Evolutionary conservation across 1,139 yeast genomes (phyloP), one percentile per base, ranked within the genome.

Genomic region (Geotrichum klebahnii): DNA sequence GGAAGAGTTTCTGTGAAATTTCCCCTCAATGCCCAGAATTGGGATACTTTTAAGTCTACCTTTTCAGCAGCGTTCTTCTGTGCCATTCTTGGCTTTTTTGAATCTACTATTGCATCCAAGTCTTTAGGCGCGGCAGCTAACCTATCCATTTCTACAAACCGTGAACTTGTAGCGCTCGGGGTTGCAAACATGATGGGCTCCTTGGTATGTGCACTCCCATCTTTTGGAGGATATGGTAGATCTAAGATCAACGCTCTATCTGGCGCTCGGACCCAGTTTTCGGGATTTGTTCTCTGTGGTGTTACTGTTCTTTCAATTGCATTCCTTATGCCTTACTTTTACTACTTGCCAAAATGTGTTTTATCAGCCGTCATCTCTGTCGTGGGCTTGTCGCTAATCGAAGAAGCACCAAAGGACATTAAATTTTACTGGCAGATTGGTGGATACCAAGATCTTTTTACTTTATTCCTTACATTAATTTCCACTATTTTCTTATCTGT

Each of bases 191-290:
- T 89, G 1, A 69, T 77, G 3, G 82, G 84, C 1, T 78, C 88
- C 1, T 55, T 79, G 19, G 80, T 87, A 59, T 92, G 96, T 2
- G 86, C 92, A 0, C 71, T 92, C 12, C 97, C 98, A 0, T 81
- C 96, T 0, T 90, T 90, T 73, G 98, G 98, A 2, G 97, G 98
- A 0, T 92, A 92, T 63, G 97, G 97, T 1, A 77, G 98, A 63
- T 83, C 95, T 33, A 90, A 86, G 61, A 82, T 92, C 53, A 92
- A 92, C 67, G 86, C 92, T 1, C 72, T 88, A 43, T 81, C 92
- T 9, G 90, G 90, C 6, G 97, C 95, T 0, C 80, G 80, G 57
- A 85, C 96, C 0, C 92, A 94, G 4, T 72, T 84, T 67, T 79
- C 95, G 40, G 95, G 96, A 0, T 80, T 82, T 2, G 78, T 87